Base-by-base conservation (phyloP, 2,329 filamentous ascomycete genomes). In the Oidium heveae region DNA sequence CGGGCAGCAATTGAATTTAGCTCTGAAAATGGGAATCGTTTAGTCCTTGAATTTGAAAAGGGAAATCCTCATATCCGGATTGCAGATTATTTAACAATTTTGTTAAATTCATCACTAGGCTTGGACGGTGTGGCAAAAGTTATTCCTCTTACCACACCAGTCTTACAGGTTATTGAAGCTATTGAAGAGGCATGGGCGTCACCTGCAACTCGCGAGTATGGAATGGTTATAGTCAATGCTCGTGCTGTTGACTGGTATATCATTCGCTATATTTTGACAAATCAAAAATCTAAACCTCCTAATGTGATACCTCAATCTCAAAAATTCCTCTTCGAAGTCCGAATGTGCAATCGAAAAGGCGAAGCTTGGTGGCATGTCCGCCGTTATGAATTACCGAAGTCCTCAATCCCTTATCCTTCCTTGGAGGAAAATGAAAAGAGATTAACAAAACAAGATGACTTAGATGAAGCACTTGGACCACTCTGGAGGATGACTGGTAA, bases 41-140 rank as follows among this genome's bases (percentile, higher is more conserved):
- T 84, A 59, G 69, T 69, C 16, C 68, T 91, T 32, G 67, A 70
- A 28, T 69, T 89, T 20, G 72, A 80, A 43, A 68, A 69, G 15
- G 71, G 70, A 13, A 86, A 84, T 60, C 83, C 84, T 1, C 83
- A 87, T 61, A 68, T 80, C 47, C 74, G 79, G 18, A 72, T 83
- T 13, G 67, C 73, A 20, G 76, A 80, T 58, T 68, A 75, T 47
- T 69, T 86, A 56, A 72, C 72, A 54, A 69, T 68, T 3, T 68
- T 80, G 8, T 72, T 80, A 57, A 82, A 82, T 62, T 71, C 43
- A 64, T 71, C 67, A 57, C 54, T 63, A 56, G 41, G 69, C 64
- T 61, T 84, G 69, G 63, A 72, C 66, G 61, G 72, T 61, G 60
- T 74, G 71, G 66, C 78, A 70, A 61, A 68, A 66, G 57, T 79